Percentiles rank a stretch among this genome's conserved stretches.
phyloP scores from a whole-genome alignment of 2,329 filamentous ascomycete genomes.

The Phyllosticta citriasiana region DNA sequence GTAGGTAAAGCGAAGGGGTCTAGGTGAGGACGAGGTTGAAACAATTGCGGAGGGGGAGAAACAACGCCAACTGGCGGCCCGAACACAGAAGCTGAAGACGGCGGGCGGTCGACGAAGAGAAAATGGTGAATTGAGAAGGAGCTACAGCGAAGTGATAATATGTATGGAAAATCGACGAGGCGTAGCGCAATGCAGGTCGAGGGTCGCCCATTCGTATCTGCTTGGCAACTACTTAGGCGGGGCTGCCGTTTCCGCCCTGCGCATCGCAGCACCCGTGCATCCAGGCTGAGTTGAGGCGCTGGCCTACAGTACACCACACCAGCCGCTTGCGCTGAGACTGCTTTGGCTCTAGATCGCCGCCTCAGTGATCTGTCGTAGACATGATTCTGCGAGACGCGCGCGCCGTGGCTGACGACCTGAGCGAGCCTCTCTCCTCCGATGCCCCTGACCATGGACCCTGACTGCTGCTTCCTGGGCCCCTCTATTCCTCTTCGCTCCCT shows the following conservation, averaged over 20 bases:
- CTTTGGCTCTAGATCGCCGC: background rate
- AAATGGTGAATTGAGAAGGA: background rate
- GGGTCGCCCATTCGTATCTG: background rate
- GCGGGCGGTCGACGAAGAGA: conserved; percentile 3
- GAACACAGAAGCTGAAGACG: background rate
- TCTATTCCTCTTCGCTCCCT: background rate
- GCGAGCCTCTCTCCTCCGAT: background rate
- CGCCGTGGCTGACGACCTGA: background rate
- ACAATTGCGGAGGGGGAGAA: conserved; percentile 12
- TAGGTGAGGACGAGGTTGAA: conserved; percentile 18
- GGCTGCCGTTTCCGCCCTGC: conserved; percentile 9
- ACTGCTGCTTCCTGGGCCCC: background rate
- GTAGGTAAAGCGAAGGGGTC: conserved; percentile 14
- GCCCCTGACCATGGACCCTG: conserved; percentile 4
- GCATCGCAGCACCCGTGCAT: conserved; percentile 7
- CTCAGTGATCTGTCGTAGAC: background rate
- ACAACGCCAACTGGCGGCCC: conserved; percentile 5
- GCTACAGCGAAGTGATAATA: background rate
- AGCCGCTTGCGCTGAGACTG: background rate
- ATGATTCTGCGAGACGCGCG: background rate
- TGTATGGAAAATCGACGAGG: background rate
- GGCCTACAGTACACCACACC: background rate
- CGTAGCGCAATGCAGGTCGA: conserved; percentile 1
- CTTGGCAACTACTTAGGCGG: conserved; percentile 3
- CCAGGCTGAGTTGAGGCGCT: background rate